Percentiles rank a stretch among this genome's conserved stretches.
Conservation (phyloP, 331 rosid species). For the Erythrophleum ivorense region DNA sequence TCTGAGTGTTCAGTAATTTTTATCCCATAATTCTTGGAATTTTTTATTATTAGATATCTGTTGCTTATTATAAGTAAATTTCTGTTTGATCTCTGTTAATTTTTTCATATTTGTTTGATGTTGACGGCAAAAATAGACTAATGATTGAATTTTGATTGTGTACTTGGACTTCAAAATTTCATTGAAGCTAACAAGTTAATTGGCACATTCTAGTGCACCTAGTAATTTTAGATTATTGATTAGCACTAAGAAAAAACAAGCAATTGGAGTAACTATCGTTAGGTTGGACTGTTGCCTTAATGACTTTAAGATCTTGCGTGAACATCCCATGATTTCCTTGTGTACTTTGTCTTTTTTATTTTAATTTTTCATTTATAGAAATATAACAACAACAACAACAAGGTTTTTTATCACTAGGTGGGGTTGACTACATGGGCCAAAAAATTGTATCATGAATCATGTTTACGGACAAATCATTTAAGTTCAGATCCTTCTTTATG, state of each 20-base stretch:
- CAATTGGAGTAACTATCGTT: neutral
- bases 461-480: no score
- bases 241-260: neutral
- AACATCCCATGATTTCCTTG: neutral
- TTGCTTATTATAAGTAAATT: neutral
- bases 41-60: constrained; percentile 5
- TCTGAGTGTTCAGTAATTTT: neutral
- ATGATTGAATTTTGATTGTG: neutral
- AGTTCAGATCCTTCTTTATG: no score
- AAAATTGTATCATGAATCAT: no score
- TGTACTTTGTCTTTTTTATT: neutral
- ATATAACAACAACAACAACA: no score
- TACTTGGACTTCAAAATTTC: constrained; percentile 8
- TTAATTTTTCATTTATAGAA: no score
- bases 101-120: neutral
- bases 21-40: neutral
- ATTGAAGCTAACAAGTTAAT: neutral
- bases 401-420: no score
- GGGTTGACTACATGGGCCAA: no score
- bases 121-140: neutral
- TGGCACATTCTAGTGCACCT: neutral
- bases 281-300: neutral
- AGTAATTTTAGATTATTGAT: neutral
- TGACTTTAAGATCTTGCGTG: neutral
- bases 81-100: neutral